phyloP scores from a whole-genome alignment of 208 protist species.

The Entamoeba invadens region DNA sequence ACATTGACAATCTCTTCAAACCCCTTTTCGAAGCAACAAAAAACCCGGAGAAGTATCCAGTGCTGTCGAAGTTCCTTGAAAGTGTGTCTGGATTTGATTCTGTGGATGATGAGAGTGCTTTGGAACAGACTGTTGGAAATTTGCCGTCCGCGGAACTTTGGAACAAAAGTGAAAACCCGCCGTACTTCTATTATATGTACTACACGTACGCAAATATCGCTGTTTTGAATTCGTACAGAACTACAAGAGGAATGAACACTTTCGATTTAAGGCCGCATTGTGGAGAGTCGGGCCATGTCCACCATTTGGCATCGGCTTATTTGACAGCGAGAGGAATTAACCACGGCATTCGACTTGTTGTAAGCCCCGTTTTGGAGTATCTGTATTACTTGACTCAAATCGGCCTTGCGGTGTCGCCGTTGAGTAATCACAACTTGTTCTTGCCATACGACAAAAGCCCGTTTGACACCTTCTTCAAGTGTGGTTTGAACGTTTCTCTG shows the following conservation, averaged over 20 bases:
- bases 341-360: conserved; percentile 49
- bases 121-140: conserved; percentile 42
- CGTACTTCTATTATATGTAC: conserved; percentile 92
- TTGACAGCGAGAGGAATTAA: conserved; percentile 67
- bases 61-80: conserved; percentile 79
- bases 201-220: conserved; percentile 93
- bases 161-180: conserved; percentile 76
- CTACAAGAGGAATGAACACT: conserved; percentile 58
- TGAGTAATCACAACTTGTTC: conserved; percentile 95
- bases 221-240: conserved; percentile 79
- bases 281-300: conserved; percentile 51
- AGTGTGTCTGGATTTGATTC: conserved; percentile 82
- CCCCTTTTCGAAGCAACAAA: conserved; percentile 86
- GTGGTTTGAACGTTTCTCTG: background rate
- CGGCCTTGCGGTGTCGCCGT: conserved; percentile 87
- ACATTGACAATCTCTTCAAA: conserved; percentile 61
- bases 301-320: conserved; percentile 63
- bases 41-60: conserved; percentile 74
- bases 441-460: conserved; percentile 81
- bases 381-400: conserved; percentile 88
- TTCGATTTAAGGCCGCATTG: conserved; percentile 88
- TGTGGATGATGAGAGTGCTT: conserved; percentile 89
- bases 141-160: conserved; percentile 60
- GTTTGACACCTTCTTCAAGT: conserved; percentile 52
- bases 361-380: conserved; percentile 74